Base-by-base conservation (phyloP, 169 alveolate species). In the Cyclospora cayetanensis region DNA sequence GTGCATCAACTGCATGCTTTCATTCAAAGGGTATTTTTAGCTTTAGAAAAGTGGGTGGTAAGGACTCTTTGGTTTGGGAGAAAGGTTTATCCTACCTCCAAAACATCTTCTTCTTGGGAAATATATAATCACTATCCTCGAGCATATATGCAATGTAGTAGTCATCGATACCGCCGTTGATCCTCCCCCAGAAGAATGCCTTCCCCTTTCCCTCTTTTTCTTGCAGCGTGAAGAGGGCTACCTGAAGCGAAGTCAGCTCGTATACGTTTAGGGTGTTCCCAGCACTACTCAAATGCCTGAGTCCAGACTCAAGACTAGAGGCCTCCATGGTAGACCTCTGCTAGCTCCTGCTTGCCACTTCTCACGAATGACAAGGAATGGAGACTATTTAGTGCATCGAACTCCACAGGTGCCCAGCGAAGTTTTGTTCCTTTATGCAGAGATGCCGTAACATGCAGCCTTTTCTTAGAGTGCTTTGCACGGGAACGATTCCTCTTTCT, bases 281-380 rank as follows among this genome's bases (percentile, higher is more conserved):
- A 12, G 11, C 77, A 25, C 76, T 52, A 42, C 86, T 77, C 37
- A 70, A 22, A 25, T 65, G 60, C 52, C 52, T 11, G 79, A 87
- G 39, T 12, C 92, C 92, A 12, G 2, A 55, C n/a, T 87, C 92
- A 42, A 87, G 84, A 0, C 79, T 63, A 42, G 63, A 77, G 34
- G 68, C 74, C 87, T 87, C 92, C 92, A 87, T 87, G 29, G 15
- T 87, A n/a, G n/a, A n/a, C n/a, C n/a, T n/a, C n/a, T n/a, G n/a
- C n/a, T n/a, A n/a, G n/a, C n/a, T n/a, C n/a, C n/a, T 15, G 20
- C 20, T 46, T 46, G 60, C 20, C 20, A 22, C 20, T 46, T 46
- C 1, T 46, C 20, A 46, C 60, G 60, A 46, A 46, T 15, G 60
- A 46, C 20, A 12, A 46, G 60, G 60, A 46, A 22, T 22, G 60